These are phyloP conservation scores for Suillus brevipes DNA, from an alignment of 768 basidiomycete genomes.

Conservation along the genomic window DNA sequence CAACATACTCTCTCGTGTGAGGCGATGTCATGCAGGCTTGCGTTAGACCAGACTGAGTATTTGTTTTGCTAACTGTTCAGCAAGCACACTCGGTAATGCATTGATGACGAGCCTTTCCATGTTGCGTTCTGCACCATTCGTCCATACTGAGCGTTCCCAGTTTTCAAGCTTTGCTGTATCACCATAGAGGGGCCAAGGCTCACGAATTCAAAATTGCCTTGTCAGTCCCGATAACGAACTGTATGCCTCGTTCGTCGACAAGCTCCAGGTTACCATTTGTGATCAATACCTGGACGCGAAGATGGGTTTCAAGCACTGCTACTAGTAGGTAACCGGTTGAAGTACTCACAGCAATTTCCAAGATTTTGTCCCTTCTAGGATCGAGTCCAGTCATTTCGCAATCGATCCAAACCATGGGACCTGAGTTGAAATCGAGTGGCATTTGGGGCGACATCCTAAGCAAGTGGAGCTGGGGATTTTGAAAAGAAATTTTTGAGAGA, in stretches of 20 bases:
- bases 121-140: constrained; percentile 84
- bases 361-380: constrained; percentile 61
- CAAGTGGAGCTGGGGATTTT: not conserved
- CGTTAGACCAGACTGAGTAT: constrained; percentile 74
- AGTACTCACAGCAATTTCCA: constrained; percentile 73
- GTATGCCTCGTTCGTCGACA: constrained; percentile 73
- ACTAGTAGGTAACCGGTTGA: not conserved
- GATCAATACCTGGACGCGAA: constrained; percentile 64
- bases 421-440: constrained; percentile 49
- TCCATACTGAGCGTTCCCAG: constrained; percentile 60
- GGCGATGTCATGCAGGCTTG: constrained; percentile 74
- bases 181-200: constrained; percentile 18
- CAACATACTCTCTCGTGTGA: constrained; percentile 59
- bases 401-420: constrained; percentile 82
- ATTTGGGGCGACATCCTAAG: constrained; percentile 17
- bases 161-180: not conserved
- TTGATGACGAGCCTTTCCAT: constrained; percentile 58
- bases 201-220: constrained; percentile 70
- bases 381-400: constrained; percentile 87
- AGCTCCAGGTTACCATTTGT: constrained; percentile 81
- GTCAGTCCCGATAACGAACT: constrained; percentile 73
- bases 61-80: not conserved
- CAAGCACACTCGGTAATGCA: not conserved
- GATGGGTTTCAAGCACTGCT: not conserved
- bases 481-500: not conserved